Conservation (phyloP, 2,329 filamentous ascomycete genomes). For the Pseudogymnoascus destructans region DNA sequence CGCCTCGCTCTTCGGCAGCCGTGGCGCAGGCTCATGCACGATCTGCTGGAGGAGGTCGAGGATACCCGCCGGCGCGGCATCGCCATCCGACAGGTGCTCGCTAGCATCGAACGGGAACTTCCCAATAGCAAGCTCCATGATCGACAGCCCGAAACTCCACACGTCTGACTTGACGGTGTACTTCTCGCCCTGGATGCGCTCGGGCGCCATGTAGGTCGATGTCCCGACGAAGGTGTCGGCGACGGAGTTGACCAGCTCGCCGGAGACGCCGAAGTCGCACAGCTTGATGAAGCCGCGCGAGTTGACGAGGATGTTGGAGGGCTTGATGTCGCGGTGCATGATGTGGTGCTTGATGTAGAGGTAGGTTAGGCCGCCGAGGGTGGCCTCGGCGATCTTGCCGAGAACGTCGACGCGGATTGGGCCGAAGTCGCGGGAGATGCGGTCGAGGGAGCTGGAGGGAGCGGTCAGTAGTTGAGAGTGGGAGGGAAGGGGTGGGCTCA, state of each 20-base stretch:
- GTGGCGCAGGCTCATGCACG: slow-evolving; percentile 88
- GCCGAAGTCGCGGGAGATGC: slow-evolving; percentile 87
- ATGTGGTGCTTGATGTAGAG: slow-evolving; percentile 93
- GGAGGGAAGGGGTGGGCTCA: slow-evolving; percentile 36
- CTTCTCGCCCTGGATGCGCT: slow-evolving; percentile 90
- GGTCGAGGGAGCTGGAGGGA: slow-evolving; percentile 64
- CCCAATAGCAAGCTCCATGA: slow-evolving; percentile 96
- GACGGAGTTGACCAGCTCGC: slow-evolving; percentile 93
- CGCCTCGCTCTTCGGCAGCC: slow-evolving; percentile 88
- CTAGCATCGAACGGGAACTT: slow-evolving; percentile 86
- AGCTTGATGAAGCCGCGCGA: slow-evolving; percentile 90
- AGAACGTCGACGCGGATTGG: slow-evolving; percentile 91
- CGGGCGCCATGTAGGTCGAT: slow-evolving; percentile 97
- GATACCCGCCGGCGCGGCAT: slow-evolving; percentile 83
- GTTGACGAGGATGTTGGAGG: slow-evolving; percentile 94
- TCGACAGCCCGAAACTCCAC: slow-evolving; percentile 88
- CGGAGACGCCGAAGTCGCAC: slow-evolving; percentile 97
- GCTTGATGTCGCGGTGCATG: slow-evolving; percentile 98
- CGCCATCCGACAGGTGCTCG: slow-evolving; percentile 55
- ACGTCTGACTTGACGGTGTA: slow-evolving; percentile 98
- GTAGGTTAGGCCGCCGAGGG: slow-evolving; percentile 84
- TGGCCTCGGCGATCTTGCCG: slow-evolving; percentile 94
- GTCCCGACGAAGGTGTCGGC: slow-evolving; percentile 97
- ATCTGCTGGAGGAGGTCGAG: slow-evolving; percentile 94
- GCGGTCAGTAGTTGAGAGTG: slow-evolving; percentile 18